Evolutionary conservation across 768 basidiomycete genomes (phyloP), one percentile per base, ranked within the genome.

Genomic region (Pisolithus microcarpus): DNA sequence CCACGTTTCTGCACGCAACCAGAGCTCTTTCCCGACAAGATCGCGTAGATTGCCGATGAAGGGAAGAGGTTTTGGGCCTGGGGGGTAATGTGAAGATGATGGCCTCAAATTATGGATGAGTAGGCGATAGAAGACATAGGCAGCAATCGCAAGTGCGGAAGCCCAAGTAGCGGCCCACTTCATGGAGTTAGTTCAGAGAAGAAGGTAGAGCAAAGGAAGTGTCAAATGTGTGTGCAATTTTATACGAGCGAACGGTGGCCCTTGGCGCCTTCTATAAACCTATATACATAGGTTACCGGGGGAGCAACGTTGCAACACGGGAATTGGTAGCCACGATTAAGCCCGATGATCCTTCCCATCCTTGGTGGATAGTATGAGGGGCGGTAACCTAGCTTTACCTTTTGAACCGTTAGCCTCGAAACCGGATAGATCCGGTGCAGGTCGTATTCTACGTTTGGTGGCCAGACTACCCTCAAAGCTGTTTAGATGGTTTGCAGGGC

Each of bases 41-140:
- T 87, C 78, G 38, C 69, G 64, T 10, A 85, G 57, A 64, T 88
- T 87, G 7, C 86, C 85, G 13, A 87, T 59, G 43, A 85, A 37
- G 0, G 83, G 84, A 51, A 84, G 62, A 0, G 82, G 81, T 55
- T 73, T 78, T 50, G 86, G 86, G 21, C 85, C 86, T 51, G 85
- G 84, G 36, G 85, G 85, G 26, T 79, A 36, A 4, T 9, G 45
- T 13, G 7, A 65, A 48, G 74, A 65, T 54, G 66, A 68, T 55
- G 19, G 46, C 46, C 50, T 58, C 52, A 51, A 46, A 24, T 54
- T 44, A 26, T 16, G 26, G 11, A 52, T 42, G 43, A 56, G 19
- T 11, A 43, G 55, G 46, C 54, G 56, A 16, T 58, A 65, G 47
- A 63, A 50, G 2, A 48, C 23, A 45, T 56, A 61, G 34, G 46